Evolutionary conservation across 75 land plant genomes (phyloP).

Genomic region (Selaginella moellendorffii): DNA sequence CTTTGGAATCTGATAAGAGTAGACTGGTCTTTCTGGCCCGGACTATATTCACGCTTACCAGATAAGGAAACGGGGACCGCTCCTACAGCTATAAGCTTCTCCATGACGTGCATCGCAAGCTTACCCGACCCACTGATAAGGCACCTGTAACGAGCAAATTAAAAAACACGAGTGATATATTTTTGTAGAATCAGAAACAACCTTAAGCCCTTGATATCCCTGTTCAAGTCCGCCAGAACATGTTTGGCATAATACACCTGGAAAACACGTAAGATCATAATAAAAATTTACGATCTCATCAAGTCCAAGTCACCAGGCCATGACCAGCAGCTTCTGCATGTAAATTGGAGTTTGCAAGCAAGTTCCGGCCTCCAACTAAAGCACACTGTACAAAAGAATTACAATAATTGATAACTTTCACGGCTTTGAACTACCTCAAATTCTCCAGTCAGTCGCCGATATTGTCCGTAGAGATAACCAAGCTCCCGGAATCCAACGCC

Average conservation of each 20-base stretch:
- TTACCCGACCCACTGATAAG: slow-evolving; percentile 1
- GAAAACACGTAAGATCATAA: not conserved
- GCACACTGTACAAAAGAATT: slow-evolving; percentile 50
- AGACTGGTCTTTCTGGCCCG: not conserved
- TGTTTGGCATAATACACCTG: slow-evolving; percentile 4
- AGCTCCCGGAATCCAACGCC: not conserved
- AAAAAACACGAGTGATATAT: not conserved
- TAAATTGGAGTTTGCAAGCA: slow-evolving; percentile 79
- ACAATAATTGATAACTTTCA: too few relatives aligned
- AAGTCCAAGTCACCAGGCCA: slow-evolving; percentile 95
- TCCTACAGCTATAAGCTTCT: not conserved
- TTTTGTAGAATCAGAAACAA: not conserved
- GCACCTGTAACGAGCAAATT: slow-evolving; percentile 3
- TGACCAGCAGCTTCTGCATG: slow-evolving; percentile 98
- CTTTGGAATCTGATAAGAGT: not conserved
- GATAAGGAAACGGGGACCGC: slow-evolving; percentile 5
- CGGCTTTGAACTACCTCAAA: not conserved
- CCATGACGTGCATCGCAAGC: slow-evolving; percentile 1
- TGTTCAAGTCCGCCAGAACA: slow-evolving; percentile 5
- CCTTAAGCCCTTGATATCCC: slow-evolving; percentile 5
- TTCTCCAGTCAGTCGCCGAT: not conserved
- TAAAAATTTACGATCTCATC: too few relatives aligned
- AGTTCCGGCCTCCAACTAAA: slow-evolving; percentile 69
- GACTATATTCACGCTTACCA: not conserved
- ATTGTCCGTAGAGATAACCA: slow-evolving; percentile 2